Conservation (phyloP, 2,329 filamentous ascomycete species). For the Phialophora macrospora region DNA sequence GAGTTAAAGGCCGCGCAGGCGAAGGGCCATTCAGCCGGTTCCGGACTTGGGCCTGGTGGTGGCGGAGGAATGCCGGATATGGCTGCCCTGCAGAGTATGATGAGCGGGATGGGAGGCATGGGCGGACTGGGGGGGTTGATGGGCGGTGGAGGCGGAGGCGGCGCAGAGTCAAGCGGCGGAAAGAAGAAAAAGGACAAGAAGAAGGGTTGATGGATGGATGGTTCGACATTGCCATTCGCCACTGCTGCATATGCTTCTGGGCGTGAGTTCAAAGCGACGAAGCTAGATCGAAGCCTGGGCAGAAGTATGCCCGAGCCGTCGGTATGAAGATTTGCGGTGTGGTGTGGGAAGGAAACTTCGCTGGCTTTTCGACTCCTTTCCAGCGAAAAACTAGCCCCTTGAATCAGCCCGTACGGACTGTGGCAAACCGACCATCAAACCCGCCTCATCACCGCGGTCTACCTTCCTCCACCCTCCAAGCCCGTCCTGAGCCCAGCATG, state of each 20-base stretch:
- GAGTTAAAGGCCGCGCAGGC: conserved; percentile 71
- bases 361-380: neutral
- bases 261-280: neutral
- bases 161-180: conserved; percentile 26
- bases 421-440: neutral
- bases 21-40: conserved; percentile 49
- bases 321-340: neutral
- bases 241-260: neutral
- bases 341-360: neutral
- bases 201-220: conserved; percentile 26
- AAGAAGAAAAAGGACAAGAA: conserved; percentile 39
- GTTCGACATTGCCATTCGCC: neutral
- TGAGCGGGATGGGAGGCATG: conserved; percentile 38
- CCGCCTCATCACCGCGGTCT: neutral
- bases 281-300: neutral
- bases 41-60: conserved; percentile 48
- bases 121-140: conserved; percentile 31
- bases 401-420: neutral
- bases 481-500: too few species aligned
- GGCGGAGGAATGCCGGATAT: conserved; percentile 41
- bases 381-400: neutral
- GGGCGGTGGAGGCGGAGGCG: conserved; percentile 27
- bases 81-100: conserved; percentile 38
- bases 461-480: neutral
- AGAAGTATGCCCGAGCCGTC: neutral